A percentile compares a stretch with the other conserved stretches of the same genome.
phyloP scores from a whole-genome alignment of 2,329 filamentous ascomycete species.

The Clarireedia paspali region DNA sequence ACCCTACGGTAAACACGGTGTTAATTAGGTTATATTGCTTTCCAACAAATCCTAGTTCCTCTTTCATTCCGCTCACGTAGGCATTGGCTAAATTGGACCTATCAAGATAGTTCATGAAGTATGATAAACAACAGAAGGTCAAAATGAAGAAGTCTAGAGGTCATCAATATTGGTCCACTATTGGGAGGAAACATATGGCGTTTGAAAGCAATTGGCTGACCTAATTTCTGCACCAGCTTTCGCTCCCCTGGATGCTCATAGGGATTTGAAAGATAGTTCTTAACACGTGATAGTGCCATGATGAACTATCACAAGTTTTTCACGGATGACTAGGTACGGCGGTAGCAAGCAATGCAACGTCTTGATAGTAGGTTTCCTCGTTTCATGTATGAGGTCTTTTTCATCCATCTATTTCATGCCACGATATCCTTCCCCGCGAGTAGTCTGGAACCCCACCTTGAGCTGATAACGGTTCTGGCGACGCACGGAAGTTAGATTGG shows the following conservation, averaged over 20 bases:
- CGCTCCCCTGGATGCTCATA: constrained; percentile 9
- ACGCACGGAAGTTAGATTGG: neutral
- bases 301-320: neutral
- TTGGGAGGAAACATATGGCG: neutral
- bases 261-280: constrained; percentile 1
- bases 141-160: constrained; percentile 11
- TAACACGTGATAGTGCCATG: constrained; percentile 3
- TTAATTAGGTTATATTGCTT: constrained; percentile 44
- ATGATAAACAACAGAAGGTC: constrained; percentile 14
- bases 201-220: neutral
- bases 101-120: constrained; percentile 27
- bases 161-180: neutral
- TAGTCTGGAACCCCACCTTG: neutral
- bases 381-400: constrained; percentile 1
- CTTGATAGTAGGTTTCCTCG: neutral
- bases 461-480: neutral
- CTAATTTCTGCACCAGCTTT: constrained; percentile 11
- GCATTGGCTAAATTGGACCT: constrained; percentile 31
- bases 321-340: neutral
- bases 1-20: constrained; percentile 35
- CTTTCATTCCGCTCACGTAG: constrained; percentile 39
- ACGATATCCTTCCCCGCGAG: neutral
- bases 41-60: constrained; percentile 38
- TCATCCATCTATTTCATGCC: neutral
- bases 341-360: neutral